Percentiles rank a stretch among this genome's conserved stretches.
Conservation (phyloP, 2,329 filamentous ascomycete species). For the Curvularia sp. region DNA sequence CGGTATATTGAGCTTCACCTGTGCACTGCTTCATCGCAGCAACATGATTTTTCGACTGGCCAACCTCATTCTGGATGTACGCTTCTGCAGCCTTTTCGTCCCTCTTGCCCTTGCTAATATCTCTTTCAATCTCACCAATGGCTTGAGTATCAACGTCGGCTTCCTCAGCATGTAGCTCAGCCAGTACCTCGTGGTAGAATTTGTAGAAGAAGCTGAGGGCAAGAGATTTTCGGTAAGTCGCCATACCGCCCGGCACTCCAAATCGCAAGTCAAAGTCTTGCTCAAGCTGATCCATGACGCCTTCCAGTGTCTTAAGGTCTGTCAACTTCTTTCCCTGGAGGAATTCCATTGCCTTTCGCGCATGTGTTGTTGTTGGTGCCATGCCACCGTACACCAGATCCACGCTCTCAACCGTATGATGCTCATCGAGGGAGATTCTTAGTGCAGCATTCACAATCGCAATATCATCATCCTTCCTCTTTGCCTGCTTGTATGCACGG, state of each 20-base stretch:
- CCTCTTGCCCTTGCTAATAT: slow-evolving; percentile 79
- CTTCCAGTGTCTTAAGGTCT: slow-evolving; percentile 83
- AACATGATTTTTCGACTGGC: slow-evolving; percentile 84
- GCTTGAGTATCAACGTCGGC: slow-evolving; percentile 72
- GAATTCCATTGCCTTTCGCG: slow-evolving; percentile 77
- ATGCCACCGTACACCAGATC: slow-evolving; percentile 93
- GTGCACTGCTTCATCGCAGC: slow-evolving; percentile 93
- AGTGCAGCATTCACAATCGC: slow-evolving; percentile 93
- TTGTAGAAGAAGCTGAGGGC: slow-evolving; percentile 95
- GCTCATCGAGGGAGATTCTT: slow-evolving; percentile 72
- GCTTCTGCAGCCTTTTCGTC: slow-evolving; percentile 76
- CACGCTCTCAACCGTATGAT: slow-evolving; percentile 73
- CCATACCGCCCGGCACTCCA: slow-evolving; percentile 95
- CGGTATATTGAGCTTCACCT: slow-evolving; percentile 94
- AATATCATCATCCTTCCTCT: slow-evolving; percentile 97
- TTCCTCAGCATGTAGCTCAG: slow-evolving; percentile 62
- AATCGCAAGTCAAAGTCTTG: slow-evolving; percentile 88
- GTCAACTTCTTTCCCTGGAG: slow-evolving; percentile 80
- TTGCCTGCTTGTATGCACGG: slow-evolving; percentile 92
- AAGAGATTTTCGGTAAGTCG: slow-evolving; percentile 89
- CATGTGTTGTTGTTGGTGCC: slow-evolving; percentile 89
- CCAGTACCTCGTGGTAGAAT: slow-evolving; percentile 89
- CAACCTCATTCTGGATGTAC: slow-evolving; percentile 83
- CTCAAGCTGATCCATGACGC: slow-evolving; percentile 86
- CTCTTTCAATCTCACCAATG: slow-evolving; percentile 82